Conservation (phyloP, 345 rosid species). For the Arabidopsis suecica region DNA sequence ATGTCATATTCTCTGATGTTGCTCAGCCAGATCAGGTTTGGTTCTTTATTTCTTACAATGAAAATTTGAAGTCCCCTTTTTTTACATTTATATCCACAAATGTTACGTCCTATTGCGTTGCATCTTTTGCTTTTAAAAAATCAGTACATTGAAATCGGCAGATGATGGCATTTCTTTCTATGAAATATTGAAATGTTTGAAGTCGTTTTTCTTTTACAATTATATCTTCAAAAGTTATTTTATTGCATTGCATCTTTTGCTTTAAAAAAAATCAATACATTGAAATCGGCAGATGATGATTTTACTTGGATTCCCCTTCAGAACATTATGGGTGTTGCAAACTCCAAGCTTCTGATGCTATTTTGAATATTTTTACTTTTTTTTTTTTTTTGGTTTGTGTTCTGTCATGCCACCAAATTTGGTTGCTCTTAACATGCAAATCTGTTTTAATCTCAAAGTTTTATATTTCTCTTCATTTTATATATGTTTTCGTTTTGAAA, state of each 20-base stretch:
- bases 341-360: conserved; percentile 69
- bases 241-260: too few species aligned
- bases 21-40: conserved; percentile 99
- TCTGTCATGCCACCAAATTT: background rate
- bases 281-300: conserved; percentile 37
- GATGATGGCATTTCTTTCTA: conserved; percentile 13
- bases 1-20: conserved; percentile 98
- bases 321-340: conserved; percentile 56
- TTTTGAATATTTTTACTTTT: background rate
- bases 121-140: conserved; percentile 3
- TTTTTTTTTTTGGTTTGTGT: background rate
- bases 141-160: conserved; percentile 27
- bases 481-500: background rate
- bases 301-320: conserved; percentile 44
- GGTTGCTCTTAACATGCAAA: background rate
- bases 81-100: background rate
- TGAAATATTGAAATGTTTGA: background rate
- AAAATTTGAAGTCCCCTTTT: background rate
- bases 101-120: background rate
- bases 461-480: background rate
- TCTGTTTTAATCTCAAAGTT: background rate
- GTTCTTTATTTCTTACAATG: background rate
- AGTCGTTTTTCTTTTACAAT: background rate
- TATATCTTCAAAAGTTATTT: background rate
- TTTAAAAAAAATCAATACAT: background rate